Evolutionary conservation across 176 grass and related monocot genomes (phyloP), one percentile per base, ranked within the genome.

Genomic region (Musa itinerans): DNA sequence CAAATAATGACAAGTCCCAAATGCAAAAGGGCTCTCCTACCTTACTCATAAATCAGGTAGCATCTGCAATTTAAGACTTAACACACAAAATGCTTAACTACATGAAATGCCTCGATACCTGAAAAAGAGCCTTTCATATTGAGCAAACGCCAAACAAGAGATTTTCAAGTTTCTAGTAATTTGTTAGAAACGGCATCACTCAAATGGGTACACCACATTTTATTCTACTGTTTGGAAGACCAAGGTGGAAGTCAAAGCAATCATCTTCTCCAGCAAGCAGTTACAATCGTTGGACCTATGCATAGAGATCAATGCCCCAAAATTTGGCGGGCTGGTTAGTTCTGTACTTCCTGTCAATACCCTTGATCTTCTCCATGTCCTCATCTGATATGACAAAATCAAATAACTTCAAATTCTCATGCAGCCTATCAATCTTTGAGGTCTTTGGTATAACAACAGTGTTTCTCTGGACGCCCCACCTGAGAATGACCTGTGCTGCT

Each of bases 271-370:
- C 13, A 1, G 57, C 16, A 1, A 61, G n/a, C 15, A 29, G 10
- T 68, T 11, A 13, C 53, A 23, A 71, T 23, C 19, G 11, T 9
- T 43, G 9, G 9, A 20, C 21, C 62, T 85, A 97, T 24, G 93
- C 89, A 81, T 59, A 98, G 53, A 98, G 86, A 71, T 93, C 78
- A 48, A 93, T 84, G 49, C 94, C 90, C 94, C 90, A 98, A 74
- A 98, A 98, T 68, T 91, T 97, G 22, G 88, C 94, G 14, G 90
- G 94, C 81, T 97, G 87, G 69, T 97, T 97, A 8, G 88, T 93
- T 50, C 94, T 86, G 58, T 85, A 83, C 10, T 82, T 93, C 53
- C 90, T 78, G 27, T 97, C 88, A 17, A 93, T 77, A 16, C 78
- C 53, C 70, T 93, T 97, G 29, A 97, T 89, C 86, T 85, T 89